Conservation (phyloP, 1,284 basidiomycete species). For the Bjerkandera adusta region DNA sequence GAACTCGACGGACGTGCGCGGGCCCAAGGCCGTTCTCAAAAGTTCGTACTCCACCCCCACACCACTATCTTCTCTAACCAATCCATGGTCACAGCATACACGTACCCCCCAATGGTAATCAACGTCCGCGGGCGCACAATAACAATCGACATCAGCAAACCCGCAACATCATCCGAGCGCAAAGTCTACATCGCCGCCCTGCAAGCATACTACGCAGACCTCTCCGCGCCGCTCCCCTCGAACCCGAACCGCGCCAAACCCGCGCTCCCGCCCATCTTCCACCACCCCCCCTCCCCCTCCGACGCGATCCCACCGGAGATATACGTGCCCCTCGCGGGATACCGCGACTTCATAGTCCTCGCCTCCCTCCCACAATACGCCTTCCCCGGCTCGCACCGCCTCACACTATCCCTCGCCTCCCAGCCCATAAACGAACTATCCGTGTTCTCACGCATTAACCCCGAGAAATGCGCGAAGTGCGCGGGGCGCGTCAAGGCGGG, state of each 20-base stretch:
- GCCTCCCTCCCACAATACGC: slow-evolving; percentile 4
- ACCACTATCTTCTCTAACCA: too few species aligned
- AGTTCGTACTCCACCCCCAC: neutral
- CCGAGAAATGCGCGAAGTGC: slow-evolving; percentile 2
- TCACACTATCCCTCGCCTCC: neutral
- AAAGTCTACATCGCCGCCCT: slow-evolving; percentile 5
- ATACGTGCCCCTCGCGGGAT: neutral
- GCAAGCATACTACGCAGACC: slow-evolving; percentile 7
- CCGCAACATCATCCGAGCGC: neutral
- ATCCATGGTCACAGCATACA: too few species aligned
- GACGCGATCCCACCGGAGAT: neutral
- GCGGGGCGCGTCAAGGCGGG: neutral
- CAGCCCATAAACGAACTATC: neutral
- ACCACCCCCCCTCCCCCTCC: too few species aligned
- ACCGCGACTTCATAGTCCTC: slow-evolving; percentile 5
- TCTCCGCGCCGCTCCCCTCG: too few species aligned
- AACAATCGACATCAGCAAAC: slow-evolving; percentile 6
- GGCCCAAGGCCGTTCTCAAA: neutral
- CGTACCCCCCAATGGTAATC: slow-evolving; percentile 2
- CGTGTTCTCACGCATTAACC: slow-evolving; percentile 4
- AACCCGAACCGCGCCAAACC: too few species aligned
- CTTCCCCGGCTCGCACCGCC: slow-evolving; percentile 4
- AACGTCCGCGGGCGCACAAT: neutral
- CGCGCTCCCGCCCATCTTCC: too few species aligned
- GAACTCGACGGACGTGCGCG: slow-evolving; percentile 9